These are phyloP conservation scores for Mycena indigotica DNA, from an alignment of 768 basidiomycete species.

Conservation along the genomic window DNA sequence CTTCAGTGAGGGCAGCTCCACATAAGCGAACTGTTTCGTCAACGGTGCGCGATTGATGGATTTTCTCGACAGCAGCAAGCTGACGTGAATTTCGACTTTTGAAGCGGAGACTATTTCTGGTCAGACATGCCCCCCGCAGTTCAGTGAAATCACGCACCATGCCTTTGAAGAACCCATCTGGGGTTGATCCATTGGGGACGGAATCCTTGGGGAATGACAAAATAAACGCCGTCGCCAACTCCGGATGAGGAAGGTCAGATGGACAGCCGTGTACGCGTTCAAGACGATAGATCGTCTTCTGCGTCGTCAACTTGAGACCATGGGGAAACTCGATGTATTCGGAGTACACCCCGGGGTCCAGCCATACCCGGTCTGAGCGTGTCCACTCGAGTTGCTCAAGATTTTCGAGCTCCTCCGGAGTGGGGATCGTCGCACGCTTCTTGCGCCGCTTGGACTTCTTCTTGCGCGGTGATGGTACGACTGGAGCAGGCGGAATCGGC, in stretches of 20 bases:
- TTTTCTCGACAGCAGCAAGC: too few species aligned
- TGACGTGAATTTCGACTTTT: too few species aligned
- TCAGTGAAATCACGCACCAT: background rate
- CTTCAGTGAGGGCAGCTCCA: too few species aligned
- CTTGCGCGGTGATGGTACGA: background rate
- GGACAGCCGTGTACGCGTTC: constrained; percentile 1
- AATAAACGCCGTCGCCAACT: background rate
- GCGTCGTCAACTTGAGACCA: background rate
- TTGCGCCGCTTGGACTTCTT: background rate
- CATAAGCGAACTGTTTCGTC: too few species aligned
- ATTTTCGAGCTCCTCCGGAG: background rate
- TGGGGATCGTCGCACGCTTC: background rate
- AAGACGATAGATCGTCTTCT: background rate
- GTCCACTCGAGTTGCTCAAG: background rate
- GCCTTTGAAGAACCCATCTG: background rate
- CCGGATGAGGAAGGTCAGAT: background rate
- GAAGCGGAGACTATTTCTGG: too few species aligned
- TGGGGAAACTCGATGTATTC: background rate
- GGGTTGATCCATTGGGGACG: background rate
- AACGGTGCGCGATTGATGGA: too few species aligned
- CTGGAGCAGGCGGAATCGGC: background rate
- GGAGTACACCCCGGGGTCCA: background rate
- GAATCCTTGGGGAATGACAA: background rate
- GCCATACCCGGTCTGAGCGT: background rate
- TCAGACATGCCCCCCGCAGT: too few species aligned